Base-by-base conservation (phyloP, 2,329 filamentous ascomycete genomes). In the Fusarium solani-melongenae region DNA sequence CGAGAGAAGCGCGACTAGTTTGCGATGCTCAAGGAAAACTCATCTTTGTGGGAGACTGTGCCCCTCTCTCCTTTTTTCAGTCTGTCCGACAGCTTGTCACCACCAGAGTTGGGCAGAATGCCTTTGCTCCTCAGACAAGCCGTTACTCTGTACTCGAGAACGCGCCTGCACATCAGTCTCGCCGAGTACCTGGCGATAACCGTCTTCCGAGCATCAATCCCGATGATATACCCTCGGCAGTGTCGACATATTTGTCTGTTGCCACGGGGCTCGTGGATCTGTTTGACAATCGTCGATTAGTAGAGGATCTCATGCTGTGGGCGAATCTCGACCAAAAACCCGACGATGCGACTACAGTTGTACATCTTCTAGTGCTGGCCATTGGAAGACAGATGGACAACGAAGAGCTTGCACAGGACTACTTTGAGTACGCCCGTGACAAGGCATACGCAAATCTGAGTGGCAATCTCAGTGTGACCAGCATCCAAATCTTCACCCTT, bases 31-130 rank as follows among this genome's bases (percentile, higher is more conserved):
- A 88, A 65, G 88, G 88, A 1, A 88, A 88, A 72, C 77, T 88
- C 24, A 86, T 88, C 33, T 89, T 89, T 75, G 87, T 89, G 27
- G 88, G 88, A 6, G 88, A 89, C 75, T 89, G 87, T 71, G 88
- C 88, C 6, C 88, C 88, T 1, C 79, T 89, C 22, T 89, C 87
- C 0, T 86, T 89, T 69, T 89, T 89, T 72, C 87, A 89, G 71
- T 88, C 86, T 0, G 85, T 89, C 8, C 82, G 87, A 2, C 84
- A 88, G 71, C 83, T 89, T 20, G 86, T 89, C 24, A 88, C 84
- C 0, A 84, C 82, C 0, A 80, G 84, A 7, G 84, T 89, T 36
- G 87, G 87, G 20, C 81, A 84, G 14, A 81, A 85, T 55, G 87
- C 86, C 1, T 89, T 89, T 68, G 84, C 87, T 2, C 86, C 87